These are phyloP conservation scores for Beta vulgaris DNA, from an alignment of 148 eudicot species.

Conservation along the genomic window DNA sequence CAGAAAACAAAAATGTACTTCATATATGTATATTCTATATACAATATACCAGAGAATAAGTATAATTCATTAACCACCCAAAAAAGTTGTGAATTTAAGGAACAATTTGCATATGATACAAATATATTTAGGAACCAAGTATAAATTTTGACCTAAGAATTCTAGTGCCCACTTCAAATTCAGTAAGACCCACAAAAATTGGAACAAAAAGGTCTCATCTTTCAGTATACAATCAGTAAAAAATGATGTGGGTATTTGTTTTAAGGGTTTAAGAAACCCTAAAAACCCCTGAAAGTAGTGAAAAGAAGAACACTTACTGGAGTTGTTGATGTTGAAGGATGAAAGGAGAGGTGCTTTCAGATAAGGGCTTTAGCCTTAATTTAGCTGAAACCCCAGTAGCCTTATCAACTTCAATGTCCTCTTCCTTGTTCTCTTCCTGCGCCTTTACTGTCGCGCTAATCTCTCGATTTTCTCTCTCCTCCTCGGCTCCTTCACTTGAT, in stretches of 20 bases:
- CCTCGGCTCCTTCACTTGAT: neutral
- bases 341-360: slow-evolving; percentile 2
- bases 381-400: slow-evolving; percentile 27
- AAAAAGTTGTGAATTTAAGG: neutral
- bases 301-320: slow-evolving; percentile 14
- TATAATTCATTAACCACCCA: neutral
- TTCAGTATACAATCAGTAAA: neutral
- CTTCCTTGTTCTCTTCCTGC: neutral
- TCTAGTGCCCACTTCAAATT: slow-evolving; percentile 9
- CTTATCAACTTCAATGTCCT: slow-evolving; percentile 32
- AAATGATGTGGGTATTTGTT: neutral
- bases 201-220: neutral
- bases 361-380: slow-evolving; percentile 26
- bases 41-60: neutral
- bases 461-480: neutral
- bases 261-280: slow-evolving; percentile 6
- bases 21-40: no score
- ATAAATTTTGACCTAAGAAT: neutral
- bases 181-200: slow-evolving; percentile 11
- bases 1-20: neutral
- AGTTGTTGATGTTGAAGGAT: neutral
- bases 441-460: neutral
- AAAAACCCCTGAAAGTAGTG: neutral
- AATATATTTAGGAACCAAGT: neutral
- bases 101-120: no score